A percentile compares a stretch with the other conserved stretches of the same genome.
phyloP scores from a whole-genome alignment of 2,329 filamentous ascomycete species.

The Graphilbum fragrans region DNA sequence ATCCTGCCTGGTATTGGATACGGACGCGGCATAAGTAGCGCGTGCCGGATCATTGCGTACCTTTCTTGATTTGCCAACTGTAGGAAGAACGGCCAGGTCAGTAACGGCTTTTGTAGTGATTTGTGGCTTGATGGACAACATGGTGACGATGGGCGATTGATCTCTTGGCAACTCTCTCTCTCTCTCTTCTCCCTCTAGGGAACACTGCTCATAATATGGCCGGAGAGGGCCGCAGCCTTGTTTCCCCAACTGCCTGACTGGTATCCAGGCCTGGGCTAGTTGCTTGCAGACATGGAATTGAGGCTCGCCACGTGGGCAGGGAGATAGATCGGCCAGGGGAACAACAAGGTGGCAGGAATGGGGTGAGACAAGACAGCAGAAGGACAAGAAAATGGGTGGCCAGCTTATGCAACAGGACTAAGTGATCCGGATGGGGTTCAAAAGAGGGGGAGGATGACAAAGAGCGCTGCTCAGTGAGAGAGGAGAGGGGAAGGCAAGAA shows the following conservation, averaged over 20 bases:
- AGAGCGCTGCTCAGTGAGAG: no score
- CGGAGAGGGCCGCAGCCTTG: no score
- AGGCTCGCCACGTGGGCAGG: background rate
- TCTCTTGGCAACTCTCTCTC: background rate
- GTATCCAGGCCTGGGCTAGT: background rate
- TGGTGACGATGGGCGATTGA: conserved; percentile 1
- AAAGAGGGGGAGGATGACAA: no score
- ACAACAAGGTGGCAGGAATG: background rate
- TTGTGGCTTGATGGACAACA: conserved; percentile 10
- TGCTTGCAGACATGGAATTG: background rate
- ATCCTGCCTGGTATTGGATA: no score
- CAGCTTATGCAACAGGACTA: no score
- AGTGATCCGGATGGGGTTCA: no score
- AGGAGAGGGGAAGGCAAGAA: conserved; percentile 39
- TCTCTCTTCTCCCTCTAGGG: background rate
- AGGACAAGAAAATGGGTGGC: conserved; percentile 38
- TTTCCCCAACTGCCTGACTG: background rate
- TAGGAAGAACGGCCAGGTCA: conserved; percentile 41
- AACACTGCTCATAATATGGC: background rate
- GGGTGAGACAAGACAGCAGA: conserved; percentile 28
- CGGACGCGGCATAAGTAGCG: no score
- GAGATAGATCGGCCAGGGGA: no score
- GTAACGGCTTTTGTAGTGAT: conserved; percentile 17
- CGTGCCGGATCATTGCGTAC: no score
- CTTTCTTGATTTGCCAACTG: conserved; percentile 50